phyloP scores from a whole-genome alignment of 1,284 basidiomycete genomes.

The Microbotryum silenes-acaulis region DNA sequence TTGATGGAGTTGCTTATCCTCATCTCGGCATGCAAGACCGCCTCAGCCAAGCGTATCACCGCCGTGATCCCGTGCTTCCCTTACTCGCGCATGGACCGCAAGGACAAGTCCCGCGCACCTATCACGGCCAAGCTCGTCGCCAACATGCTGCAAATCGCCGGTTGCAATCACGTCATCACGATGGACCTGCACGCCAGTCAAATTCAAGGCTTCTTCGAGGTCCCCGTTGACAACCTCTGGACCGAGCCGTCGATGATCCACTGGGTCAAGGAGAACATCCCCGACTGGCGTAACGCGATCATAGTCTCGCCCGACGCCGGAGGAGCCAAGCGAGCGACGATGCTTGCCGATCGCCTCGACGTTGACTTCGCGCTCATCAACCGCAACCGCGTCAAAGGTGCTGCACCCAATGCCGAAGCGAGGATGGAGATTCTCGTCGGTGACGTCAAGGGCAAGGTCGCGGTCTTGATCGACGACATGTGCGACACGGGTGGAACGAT shows the following conservation, averaged over 20 bases:
- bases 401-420: constrained; percentile 41
- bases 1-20: constrained; percentile 61
- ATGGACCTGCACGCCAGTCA: constrained; percentile 98
- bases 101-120: constrained; percentile 91
- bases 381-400: constrained; percentile 59
- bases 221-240: constrained; percentile 94
- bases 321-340: constrained; percentile 90
- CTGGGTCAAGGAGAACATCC: constrained; percentile 74
- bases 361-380: constrained; percentile 97
- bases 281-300: constrained; percentile 79
- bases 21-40: constrained; percentile 82
- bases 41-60: constrained; percentile 90
- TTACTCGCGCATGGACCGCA: constrained; percentile 88
- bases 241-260: constrained; percentile 38
- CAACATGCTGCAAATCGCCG: constrained; percentile 93
- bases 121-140: constrained; percentile 98
- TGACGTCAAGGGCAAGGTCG: constrained; percentile 89
- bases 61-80: constrained; percentile 98
- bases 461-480: constrained; percentile 97
- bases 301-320: constrained; percentile 97
- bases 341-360: constrained; percentile 89
- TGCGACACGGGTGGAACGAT: constrained; percentile 91
- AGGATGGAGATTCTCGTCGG: constrained; percentile 92
- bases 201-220: constrained; percentile 99
- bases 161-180: constrained; percentile 97